These are phyloP conservation scores for Venturia asperata DNA, from an alignment of 2,329 filamentous ascomycete genomes.

Conservation along the genomic window DNA sequence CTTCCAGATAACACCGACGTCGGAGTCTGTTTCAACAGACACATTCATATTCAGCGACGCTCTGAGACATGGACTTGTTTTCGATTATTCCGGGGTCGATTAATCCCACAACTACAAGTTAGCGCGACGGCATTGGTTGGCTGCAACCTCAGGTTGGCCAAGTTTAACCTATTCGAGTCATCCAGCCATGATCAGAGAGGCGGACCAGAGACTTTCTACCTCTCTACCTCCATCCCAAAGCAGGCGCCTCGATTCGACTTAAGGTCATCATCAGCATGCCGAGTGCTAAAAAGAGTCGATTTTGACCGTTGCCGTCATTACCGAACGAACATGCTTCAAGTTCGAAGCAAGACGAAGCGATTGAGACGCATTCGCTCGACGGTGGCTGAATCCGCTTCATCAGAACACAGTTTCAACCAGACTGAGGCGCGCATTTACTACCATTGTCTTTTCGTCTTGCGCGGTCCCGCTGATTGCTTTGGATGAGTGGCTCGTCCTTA, in stretches of 20 bases:
- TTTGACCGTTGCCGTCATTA: not conserved
- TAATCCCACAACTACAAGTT: not conserved
- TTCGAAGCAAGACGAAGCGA: not conserved
- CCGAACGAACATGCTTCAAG: not conserved
- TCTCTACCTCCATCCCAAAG: too few relatives aligned
- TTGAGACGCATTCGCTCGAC: not conserved
- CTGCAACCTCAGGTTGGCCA: not conserved
- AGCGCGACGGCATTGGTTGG: not conserved
- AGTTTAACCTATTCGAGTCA: not conserved
- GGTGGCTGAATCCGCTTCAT: not conserved
- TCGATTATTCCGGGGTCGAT: not conserved
- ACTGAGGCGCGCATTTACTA: not conserved
- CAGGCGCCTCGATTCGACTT: too few relatives aligned
- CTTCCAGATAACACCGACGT: not conserved
- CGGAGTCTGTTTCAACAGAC: too few relatives aligned
- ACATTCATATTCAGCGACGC: too few relatives aligned
- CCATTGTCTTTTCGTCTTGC: not conserved
- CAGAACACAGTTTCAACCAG: not conserved
- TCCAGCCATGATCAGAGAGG: too few relatives aligned
- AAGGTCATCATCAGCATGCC: not conserved
- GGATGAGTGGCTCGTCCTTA: conserved; percentile 5
- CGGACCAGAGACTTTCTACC: too few relatives aligned
- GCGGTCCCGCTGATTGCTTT: not conserved
- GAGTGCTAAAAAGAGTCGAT: not conserved
- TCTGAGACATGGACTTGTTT: not conserved